Evolutionary conservation across 768 basidiomycete genomes (phyloP), one percentile per base, ranked within the genome.

Genomic region (Gymnopilus junonius): DNA sequence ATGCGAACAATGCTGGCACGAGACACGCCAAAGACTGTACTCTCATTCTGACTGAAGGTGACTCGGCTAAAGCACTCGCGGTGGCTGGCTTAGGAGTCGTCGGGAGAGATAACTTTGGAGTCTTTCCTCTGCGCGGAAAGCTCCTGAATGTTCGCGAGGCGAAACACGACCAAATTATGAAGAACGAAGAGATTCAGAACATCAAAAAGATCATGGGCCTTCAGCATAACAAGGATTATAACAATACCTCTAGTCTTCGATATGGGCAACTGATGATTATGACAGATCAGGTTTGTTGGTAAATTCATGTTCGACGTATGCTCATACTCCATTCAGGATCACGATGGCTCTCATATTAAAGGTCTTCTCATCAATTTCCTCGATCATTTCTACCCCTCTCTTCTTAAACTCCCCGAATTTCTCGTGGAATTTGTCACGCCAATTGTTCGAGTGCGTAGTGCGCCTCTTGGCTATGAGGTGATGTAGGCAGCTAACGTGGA

Each of bases 271-370:
- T 99, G 53, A 99, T 99, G 97, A 94, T 99, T 69, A 99, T 99
- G 97, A 94, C 97, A 4, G 97, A 99, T 90, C 97, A 98, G 87
- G 95, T 94, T 57, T 51, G 84, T 76, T 17, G 10, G 40, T 46
- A 25, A 15, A 34, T 15, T 15, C 25, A 54, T 56, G 48, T 42
- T 40, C 48, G 6, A 21, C 42, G 35, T 48, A 58, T 43, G 12
- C 65, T 61, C 27, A 51, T 25, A 10, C 20, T 20, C 4, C 48
- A 20, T 54, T 3, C 72, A 97, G 95, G 97, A 99, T 87, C 95
- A 99, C 78, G 97, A 99, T 77, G 97, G 97, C 55, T 99, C 97
- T n/a, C 97, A 99, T 78, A 99, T 99, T 80, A 99, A 99, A 76
- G 97, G 97, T n/a, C 86, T 99, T 8, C 83, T 99, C 53, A 96